Evolutionary conservation across 1,139 yeast genomes (phyloP), one percentile per base, ranked within the genome.

Genomic region (Sugiyamaella paludigena): DNA sequence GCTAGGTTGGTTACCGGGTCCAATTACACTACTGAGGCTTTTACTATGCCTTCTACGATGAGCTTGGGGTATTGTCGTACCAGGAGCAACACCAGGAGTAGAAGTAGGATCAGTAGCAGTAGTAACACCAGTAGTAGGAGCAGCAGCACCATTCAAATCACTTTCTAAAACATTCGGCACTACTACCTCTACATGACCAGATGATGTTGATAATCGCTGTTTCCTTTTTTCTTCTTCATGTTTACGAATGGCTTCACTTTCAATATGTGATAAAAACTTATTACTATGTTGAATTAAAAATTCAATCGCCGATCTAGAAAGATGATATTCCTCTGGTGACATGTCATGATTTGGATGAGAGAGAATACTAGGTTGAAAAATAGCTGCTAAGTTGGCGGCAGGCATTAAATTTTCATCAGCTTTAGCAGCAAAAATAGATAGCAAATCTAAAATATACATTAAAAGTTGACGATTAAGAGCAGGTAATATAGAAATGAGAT

Each of bases 281-380:
- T 85, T 84, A 26, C 61, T 56, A 64, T 91, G 89, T 58, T 85
- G 92, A 50, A 92, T 87, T 70, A 92, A 77, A 58, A 92, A 89
- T 63, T 91, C 95, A 30, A 92, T 85, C 28, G 88, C 96, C 9
- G 83, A 77, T 58, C 92, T 88, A 2, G 96, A 87, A 32, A 89
- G 72, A 16, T 87, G 94, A 68, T 91, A 91, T 66, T 92, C 97
- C 33, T 82, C 85, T 1, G 98, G 97, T 45, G 84, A 80, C 82
- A 91, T 80, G 65, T 89, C 96, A 66, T 92, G 98, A 58, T 77
- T 79, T 6, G 97, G 96, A 65, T 92, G 98, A 2, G 95, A 86
- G 43, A 94, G 73, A 13, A 94, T 81, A 16, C 96, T 86, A 2
- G 98, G 98, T 69, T 92, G 98, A 71, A 94, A 92, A 53, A 92